Base-by-base conservation (phyloP, 768 basidiomycete genomes). In the Leccinum olivaceopallidum region DNA sequence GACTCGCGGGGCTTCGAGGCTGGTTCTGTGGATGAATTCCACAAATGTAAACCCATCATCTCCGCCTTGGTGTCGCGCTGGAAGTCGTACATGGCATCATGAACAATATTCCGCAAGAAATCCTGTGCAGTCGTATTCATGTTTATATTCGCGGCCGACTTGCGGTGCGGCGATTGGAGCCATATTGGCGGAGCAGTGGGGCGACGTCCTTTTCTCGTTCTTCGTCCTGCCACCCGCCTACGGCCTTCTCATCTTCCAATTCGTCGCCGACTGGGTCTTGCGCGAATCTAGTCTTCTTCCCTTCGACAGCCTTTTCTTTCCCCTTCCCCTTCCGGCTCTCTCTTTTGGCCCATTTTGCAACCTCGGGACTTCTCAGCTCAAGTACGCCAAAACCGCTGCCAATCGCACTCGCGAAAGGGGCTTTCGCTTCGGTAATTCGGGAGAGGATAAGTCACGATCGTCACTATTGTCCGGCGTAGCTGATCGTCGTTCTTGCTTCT, bases 71-170 rank as follows among this genome's bases (percentile, higher is more conserved):
- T 85, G 70, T 91, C 88, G 63, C 80, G 78, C 69, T 86, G 87
- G 67, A 84, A 88, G 63, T 92, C 90, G 63, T 80, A 83, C 84
- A 92, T 84, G 60, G 85, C 86, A 57, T 91, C 89, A 50, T 81
- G 80, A 55, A 92, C 82, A 57, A 90, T 83, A 24, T 79, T 79
- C 57, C 84, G 82, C 60, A 92, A 71, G 28, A 90, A 77, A 44
- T 87, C 85, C 53, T 89, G 85, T 66, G 69, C 73, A 12, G 73
- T 69, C 2, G 67, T 72, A 39, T 69, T 71, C 63, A 66, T 76
- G 59, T 67, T 72, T 48, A 70, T 60, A 53, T 62, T 64, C 10
- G 63, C 55, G 13, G 60, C 6, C 4, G 65, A 59, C 26, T 70
- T 77, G 56, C 70, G 78, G 57, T 69, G 75, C 36, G 80, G 81